Evolutionary conservation across 2,329 filamentous ascomycete genomes (phyloP).

Genomic region (Cladophialophora chaetospira): DNA sequence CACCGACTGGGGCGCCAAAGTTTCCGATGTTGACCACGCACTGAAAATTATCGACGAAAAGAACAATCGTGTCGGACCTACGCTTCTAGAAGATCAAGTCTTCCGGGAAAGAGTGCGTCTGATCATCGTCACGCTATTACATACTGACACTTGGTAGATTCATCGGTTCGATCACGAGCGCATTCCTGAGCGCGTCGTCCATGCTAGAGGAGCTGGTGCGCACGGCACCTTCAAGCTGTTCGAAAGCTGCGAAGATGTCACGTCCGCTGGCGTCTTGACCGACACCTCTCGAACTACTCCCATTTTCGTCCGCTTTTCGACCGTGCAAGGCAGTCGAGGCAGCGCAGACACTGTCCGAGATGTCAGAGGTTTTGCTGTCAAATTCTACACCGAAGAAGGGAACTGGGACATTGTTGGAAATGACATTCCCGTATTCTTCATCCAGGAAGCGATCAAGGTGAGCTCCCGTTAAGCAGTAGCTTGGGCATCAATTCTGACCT

Average conservation of each 20-base stretch:
- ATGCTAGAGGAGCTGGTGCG: slow-evolving; percentile 65
- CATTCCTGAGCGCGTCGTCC: slow-evolving; percentile 69
- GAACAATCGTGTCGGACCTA: slow-evolving; percentile 62
- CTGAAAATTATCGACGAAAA: slow-evolving; percentile 62
- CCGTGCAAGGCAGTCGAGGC: slow-evolving; percentile 72
- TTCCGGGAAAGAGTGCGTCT: slow-evolving; percentile 68
- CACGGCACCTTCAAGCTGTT: slow-evolving; percentile 68
- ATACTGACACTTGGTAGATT: slow-evolving; percentile 38
- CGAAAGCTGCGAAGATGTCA: slow-evolving; percentile 65
- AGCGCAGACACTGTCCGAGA: slow-evolving; percentile 82
- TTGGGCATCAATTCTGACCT: background rate
- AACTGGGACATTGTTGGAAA: slow-evolving; percentile 77
- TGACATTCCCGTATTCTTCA: slow-evolving; percentile 77
- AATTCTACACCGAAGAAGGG: slow-evolving; percentile 76
- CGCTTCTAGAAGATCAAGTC: slow-evolving; percentile 71
- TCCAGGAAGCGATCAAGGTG: slow-evolving; percentile 69
- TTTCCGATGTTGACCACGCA: slow-evolving; percentile 76
- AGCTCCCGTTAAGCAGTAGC: background rate
- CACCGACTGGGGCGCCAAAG: slow-evolving; percentile 74
- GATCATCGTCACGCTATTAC: background rate
- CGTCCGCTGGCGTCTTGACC: slow-evolving; percentile 64
- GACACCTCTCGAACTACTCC: slow-evolving; percentile 69
- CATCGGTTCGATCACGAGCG: slow-evolving; percentile 74
- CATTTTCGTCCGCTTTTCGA: slow-evolving; percentile 75
- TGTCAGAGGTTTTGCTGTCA: slow-evolving; percentile 76